Base-by-base conservation (phyloP, 805 yeast genomes). In the Lachancea nothofagi region DNA sequence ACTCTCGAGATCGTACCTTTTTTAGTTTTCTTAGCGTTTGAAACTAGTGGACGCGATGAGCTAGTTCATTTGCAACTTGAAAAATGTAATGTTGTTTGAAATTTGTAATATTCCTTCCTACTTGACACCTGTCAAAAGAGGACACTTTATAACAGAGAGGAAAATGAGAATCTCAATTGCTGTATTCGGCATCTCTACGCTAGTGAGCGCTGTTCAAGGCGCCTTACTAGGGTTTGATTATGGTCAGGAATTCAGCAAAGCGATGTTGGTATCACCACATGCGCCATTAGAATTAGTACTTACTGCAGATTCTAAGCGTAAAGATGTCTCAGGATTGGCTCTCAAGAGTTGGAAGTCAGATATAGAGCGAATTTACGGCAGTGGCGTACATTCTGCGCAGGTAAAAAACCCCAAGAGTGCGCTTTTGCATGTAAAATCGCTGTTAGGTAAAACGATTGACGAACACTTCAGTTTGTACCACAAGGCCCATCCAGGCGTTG, bases 221-320 rank as follows among this genome's bases (percentile, higher is more conserved):
- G 42, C 38, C 5, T 28, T 93, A 7, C 66, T 93, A 36, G 97
- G 96, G 17, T 69, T 93, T 28, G 98, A 93, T 59, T 80, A 73
- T 55, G 98, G 98, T 38, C 82, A 84, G 41, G 90, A 88, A 54
- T 83, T 70, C 67, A 76, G 88, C 18, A 93, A 93, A 59, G 87
- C 95, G 2, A 85, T 81, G 36, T 68, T 93, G 33, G 83, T 93
- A 29, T 96, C 96, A 0, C 97, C 97, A 0, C 86, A 88, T 9
- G 78, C 87, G 15, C 83, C 88, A 12, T 80, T 89, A 56, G 97
- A 93, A 54, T 74, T 93, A 29, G 81, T 93, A 10, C 67, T 93
- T 45, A 86, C 97, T 3, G 81, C 86, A 19, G 97, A 93, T 53
- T 82, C 96, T 2, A 86, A 88, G 62, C 72, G 98, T 42, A 93